Evolutionary conservation across 2,329 filamentous ascomycete genomes (phyloP).

Genomic region (Didymella glomerata): DNA sequence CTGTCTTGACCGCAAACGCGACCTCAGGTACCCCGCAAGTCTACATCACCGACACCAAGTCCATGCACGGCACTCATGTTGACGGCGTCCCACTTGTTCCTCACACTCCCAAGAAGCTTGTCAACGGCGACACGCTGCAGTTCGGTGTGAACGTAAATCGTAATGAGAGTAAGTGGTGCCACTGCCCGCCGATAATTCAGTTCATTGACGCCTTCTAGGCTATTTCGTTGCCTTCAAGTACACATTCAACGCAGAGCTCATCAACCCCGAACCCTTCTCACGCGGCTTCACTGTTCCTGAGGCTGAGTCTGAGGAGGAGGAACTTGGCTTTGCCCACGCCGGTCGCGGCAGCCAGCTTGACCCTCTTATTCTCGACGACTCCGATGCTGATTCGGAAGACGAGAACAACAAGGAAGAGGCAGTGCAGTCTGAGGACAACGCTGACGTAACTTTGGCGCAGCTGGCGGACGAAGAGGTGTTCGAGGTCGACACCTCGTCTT

Average conservation of each 20-base stretch:
- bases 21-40: constrained; percentile 42
- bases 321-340: constrained; percentile 19
- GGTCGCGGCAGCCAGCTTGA: constrained; percentile 39
- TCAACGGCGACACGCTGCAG: constrained; percentile 46
- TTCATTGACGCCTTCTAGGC: constrained; percentile 33
- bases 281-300: constrained; percentile 47
- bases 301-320: constrained; percentile 42
- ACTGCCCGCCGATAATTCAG: not conserved
- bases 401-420: constrained; percentile 17
- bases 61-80: constrained; percentile 69
- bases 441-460: constrained; percentile 6
- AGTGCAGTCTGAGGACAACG: constrained; percentile 9
- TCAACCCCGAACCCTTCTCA: constrained; percentile 25
- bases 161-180: constrained; percentile 39
- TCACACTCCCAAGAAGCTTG: constrained; percentile 34
- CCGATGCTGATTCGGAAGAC: constrained; percentile 32
- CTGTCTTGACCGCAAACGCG: constrained; percentile 53
- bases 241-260: constrained; percentile 36
- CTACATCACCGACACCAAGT: constrained; percentile 63
- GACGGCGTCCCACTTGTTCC: constrained; percentile 53
- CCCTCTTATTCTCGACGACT: constrained; percentile 44
- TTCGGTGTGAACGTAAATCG: constrained; percentile 50
- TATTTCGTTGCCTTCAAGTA: constrained; percentile 46
- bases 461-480: not conserved
- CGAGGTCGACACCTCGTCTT: constrained; percentile 2